Evolutionary conservation across 768 basidiomycete species (phyloP), one percentile per base, ranked within the genome.

Genomic region (Macrolepiota dolichaula): DNA sequence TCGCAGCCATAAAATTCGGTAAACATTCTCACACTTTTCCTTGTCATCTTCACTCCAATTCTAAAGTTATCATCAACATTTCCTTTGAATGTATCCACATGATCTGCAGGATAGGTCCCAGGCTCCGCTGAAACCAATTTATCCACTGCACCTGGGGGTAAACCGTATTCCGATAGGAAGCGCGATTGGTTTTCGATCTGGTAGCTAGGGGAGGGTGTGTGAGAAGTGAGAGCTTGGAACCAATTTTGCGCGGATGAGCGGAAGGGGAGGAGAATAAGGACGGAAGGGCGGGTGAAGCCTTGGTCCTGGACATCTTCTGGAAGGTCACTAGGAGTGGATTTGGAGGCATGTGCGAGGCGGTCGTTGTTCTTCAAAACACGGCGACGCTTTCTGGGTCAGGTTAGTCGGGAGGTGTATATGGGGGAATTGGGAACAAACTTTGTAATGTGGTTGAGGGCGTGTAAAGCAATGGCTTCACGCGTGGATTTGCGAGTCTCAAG

Each of bases 31-130:
- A 97, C 84, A 57, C 86, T 94, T 76, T 96, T 98, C 70, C 87
- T 80, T 9, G 95, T 98, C 70, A 98, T 72, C 76, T 98, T 98
- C 63, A 98, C 74, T 0, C 97, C 97, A 35, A 97, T 78, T 63
- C 94, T 78, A 72, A 99, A 98, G 66, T 87, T 92, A 70, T 99
- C 97, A 68, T 99, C 97, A 29, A 95, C 83, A 69, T 99, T 99
- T n/a, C 97, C 97, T 66, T 86, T 85, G 81, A 98, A 98, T 57
- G 85, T 96, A 65, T 94, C 92, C 10, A 96, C 84, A 68, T 99
- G 96, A 69, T 98, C 97, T 13, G 72, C 69, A 1, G 96, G 90
- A 71, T 96, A 96, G 24, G 83, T 85, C 19, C 89, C 92, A 4
- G 85, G 83, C 51, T 86, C 85, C 5, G 90, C 88, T 3, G 77